These are phyloP conservation scores for Luzula sylvatica DNA, from an alignment of 176 grass and related monocot genomes.

Conservation along the genomic window DNA sequence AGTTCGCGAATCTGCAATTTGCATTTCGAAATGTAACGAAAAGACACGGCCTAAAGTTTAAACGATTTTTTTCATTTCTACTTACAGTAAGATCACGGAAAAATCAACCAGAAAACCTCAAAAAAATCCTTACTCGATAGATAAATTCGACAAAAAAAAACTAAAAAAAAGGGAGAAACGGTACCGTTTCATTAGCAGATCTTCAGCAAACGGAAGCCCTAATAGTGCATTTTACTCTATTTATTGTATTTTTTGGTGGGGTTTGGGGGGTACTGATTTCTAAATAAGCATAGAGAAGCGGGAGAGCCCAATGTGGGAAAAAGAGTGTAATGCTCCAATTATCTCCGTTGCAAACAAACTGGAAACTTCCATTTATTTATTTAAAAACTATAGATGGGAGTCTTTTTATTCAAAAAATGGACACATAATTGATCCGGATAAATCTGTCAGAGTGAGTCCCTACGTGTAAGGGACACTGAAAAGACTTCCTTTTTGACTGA, in stretches of 20 bases:
- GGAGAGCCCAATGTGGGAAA: conserved; percentile 4
- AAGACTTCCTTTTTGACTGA: no score
- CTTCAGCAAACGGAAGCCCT: background rate
- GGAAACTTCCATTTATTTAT: no score
- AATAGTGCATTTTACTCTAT: background rate
- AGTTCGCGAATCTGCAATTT: background rate
- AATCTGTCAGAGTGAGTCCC: no score
- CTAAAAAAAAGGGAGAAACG: background rate
- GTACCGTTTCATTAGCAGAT: background rate
- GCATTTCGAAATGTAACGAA: background rate
- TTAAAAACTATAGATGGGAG: no score
- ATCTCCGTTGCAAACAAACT: no score
- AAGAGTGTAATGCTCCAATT: background rate
- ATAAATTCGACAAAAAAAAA: background rate
- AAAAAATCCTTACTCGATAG: no score
- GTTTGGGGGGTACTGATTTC: background rate
- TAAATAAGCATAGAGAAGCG: background rate
- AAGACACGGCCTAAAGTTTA: background rate
- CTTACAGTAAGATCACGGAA: background rate
- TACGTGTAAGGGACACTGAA: no score
- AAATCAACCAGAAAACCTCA: background rate
- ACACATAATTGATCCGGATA: no score
- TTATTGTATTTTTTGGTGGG: background rate
- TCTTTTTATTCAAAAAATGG: no score
- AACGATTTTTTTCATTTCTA: background rate